Evolutionary conservation across 164 flowering plant genomes (phyloP), one percentile per base, ranked within the genome.

Genomic region (Echeveria elegans): DNA sequence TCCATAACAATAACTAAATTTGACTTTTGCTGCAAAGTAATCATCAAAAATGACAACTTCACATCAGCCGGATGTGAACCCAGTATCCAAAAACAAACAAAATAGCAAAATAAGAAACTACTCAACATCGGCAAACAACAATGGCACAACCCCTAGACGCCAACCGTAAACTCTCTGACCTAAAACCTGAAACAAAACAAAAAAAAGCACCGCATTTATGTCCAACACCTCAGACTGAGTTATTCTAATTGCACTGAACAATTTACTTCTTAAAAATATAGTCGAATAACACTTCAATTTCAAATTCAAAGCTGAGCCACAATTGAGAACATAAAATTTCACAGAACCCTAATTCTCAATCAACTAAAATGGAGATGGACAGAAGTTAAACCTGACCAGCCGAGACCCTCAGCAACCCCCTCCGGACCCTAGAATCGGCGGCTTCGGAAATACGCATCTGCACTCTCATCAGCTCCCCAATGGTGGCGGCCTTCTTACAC

Each of bases 361-460:
- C n/a, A n/a, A n/a, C n/a, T n/a, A n/a, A n/a, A n/a, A n/a, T 38
- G 7, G 1, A 66, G 9, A 18, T 5, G 28, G 12, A 26, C 21
- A 19, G n/a, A 10, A 28, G 52, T 28, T 72, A 24, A 24, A 80
- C 98, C 92, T 91, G 96, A 7, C 84, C 88, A 52, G 95, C 92
- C 64, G 92, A 75, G 68, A 94, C 79, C 68, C 98, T 80, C 73
- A 91, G 71, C 52, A 94, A 77, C n/a, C 82, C 96, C 50, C 96
- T 77, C 59, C 96, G 71, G 69, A 91, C 77, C 70, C 95, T 75
- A 1, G 95, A 82, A 83, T 94, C 98, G 2, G 75, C 76, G 60
- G 80, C 77, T 80, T 94, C 98, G 8, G 88, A 81, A 63, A 94
- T 82, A 77, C 82, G 67, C 98, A 94, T 86, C 79, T 91, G 98